Percentiles rank a stretch among this genome's conserved stretches.
Conservation (phyloP, 2,329 filamentous ascomycete genomes). For the Cladosporium sp. region DNA sequence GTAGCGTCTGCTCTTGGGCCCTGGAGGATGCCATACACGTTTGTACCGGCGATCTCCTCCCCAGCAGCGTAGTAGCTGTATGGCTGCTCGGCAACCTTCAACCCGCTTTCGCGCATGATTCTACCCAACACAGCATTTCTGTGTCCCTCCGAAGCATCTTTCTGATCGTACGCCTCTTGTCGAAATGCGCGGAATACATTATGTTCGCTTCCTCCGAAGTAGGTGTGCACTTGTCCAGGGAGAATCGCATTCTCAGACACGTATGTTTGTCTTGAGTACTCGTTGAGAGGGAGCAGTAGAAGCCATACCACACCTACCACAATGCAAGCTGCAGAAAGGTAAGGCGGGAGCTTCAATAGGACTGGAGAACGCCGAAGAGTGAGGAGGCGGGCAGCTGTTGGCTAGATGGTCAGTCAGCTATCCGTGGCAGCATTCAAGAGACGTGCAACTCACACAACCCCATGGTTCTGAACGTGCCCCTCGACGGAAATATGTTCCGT, state of each 20-base stretch:
- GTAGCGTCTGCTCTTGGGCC: conserved; percentile 93
- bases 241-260: conserved; percentile 96
- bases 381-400: conserved; percentile 48
- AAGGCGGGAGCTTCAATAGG: conserved; percentile 76
- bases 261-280: conserved; percentile 88
- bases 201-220: conserved; percentile 94
- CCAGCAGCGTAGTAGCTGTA: conserved; percentile 81
- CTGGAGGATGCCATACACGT: conserved; percentile 88
- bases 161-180: conserved; percentile 67
- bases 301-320: conserved; percentile 84
- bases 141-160: conserved; percentile 36
- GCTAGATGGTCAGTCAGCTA: conserved; percentile 15
- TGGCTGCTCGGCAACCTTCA: conserved; percentile 83
- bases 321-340: conserved; percentile 79
- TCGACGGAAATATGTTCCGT: not conserved
- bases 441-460: conserved; percentile 22
- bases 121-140: conserved; percentile 53
- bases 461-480: conserved; percentile 14
- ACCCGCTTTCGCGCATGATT: conserved; percentile 69
- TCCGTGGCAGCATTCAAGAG: conserved; percentile 2
- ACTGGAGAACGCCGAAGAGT: conserved; percentile 73
- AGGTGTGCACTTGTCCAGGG: conserved; percentile 94
- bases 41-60: conserved; percentile 69
- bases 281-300: conserved; percentile 77
- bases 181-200: conserved; percentile 87